Base-by-base conservation (phyloP, 306 rosid genomes). In the Carpinus viminea region DNA sequence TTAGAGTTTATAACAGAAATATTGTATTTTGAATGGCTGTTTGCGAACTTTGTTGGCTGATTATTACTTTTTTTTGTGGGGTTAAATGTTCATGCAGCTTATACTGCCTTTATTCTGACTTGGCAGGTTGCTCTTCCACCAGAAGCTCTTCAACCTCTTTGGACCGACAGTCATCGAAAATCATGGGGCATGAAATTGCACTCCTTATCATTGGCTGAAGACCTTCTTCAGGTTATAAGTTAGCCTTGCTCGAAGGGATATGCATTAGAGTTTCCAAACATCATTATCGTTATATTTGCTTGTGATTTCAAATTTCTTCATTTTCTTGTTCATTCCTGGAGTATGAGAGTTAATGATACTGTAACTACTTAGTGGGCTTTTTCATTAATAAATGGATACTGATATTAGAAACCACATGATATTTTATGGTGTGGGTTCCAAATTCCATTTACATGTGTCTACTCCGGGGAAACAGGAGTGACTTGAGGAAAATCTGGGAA, bases 191-290 rank as follows among this genome's bases (percentile, higher is more conserved):
- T 59, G 43, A 90, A 82, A 78, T 80, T 92, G 79, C 80, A 65
- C 69, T 80, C 83, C 48, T 81, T 88, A 46, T 86, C 90, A 64
- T 87, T 91, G 12, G 78, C 89, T 12, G 89, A 79, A 85, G 91
- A 86, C 73, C 86, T 92, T 79, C 91, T 92, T 47, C 88, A 92
- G 94, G 97, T 92, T 81, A 66, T 54, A 53, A 38, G 64, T 66
- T 83, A 55, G 74, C 68, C 12, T 74, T 20, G 28, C 36, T 60
- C 70, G 59, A 62, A 66, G 17, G 50, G 78, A 12, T 69, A 45
- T 80, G 79, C 78, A 71, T 70, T 78, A 72, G 68, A 70, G 31
- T 68, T 48, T 66, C 65, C 38, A 74, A 31, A 43, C 46, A 31
- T 34, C 13, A 38, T 66, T 43, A 45, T 31, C 3, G 4, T 41